Percentiles rank a stretch among this genome's conserved stretches.
phyloP scores from a whole-genome alignment of 1,284 basidiomycete genomes.

The Xerocomus amazonicus region DNA sequence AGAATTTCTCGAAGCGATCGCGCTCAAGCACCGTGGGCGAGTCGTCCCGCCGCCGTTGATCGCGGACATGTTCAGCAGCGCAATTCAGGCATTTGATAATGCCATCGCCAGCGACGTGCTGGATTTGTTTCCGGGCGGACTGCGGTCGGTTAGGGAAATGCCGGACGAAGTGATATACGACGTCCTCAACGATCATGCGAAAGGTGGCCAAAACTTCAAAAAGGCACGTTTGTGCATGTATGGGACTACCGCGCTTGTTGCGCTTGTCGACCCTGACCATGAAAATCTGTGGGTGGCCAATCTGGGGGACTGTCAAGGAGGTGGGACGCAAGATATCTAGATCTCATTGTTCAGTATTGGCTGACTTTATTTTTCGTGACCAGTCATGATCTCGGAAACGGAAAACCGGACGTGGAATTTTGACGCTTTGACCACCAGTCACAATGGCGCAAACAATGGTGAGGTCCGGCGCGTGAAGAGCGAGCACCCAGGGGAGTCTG shows the following conservation, averaged over 20 bases:
- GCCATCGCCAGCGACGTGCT: conserved; percentile 64
- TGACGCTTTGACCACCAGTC: conserved; percentile 52
- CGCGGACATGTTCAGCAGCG: conserved; percentile 49
- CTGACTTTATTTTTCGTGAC: conserved; percentile 3
- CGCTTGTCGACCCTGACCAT: conserved; percentile 61
- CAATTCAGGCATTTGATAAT: conserved; percentile 60
- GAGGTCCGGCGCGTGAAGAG: conserved; percentile 55
- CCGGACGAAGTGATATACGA: conserved; percentile 51
- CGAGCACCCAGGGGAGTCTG: conserved; percentile 64
- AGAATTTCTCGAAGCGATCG: conserved; percentile 48
- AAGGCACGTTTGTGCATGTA: conserved; percentile 68
- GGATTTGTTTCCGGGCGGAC: conserved; percentile 55
- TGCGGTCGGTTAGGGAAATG: conserved; percentile 45
- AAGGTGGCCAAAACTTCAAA: conserved; percentile 55
- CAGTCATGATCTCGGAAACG: conserved; percentile 52
- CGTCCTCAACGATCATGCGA: conserved; percentile 59
- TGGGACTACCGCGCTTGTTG: conserved; percentile 67
- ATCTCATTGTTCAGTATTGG: background rate
- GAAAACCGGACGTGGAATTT: conserved; percentile 47
- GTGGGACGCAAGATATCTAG: conserved; percentile 36
- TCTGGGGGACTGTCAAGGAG: conserved; percentile 68
- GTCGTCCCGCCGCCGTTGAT: conserved; percentile 44
- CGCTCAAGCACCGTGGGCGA: conserved; percentile 35
- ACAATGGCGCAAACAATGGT: conserved; percentile 59
- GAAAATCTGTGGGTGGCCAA: conserved; percentile 70